These are phyloP conservation scores for Pyrenochaeta sp. DNA, from an alignment of 2,329 filamentous ascomycete species.

Conservation along the genomic window DNA sequence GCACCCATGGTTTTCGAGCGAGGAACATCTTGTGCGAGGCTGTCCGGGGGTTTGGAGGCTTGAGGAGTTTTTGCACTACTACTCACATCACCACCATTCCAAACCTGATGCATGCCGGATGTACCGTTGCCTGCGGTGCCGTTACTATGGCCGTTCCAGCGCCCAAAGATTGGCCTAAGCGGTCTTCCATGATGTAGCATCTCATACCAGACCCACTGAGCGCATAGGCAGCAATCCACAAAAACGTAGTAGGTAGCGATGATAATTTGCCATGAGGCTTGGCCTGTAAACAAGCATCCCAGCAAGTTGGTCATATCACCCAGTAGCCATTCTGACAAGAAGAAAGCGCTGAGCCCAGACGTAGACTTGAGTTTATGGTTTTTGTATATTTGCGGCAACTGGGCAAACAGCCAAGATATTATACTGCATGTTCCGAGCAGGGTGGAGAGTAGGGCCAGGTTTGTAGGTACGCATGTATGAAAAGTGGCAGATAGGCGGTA, in stretches of 20 bases:
- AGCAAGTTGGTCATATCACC: conserved; percentile 71
- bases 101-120: conserved; percentile 41
- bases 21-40: conserved; percentile 29
- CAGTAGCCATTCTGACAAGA: conserved; percentile 71
- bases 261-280: conserved; percentile 72
- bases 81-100: conserved; percentile 28
- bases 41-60: conserved; percentile 13
- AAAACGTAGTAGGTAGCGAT: conserved; percentile 72
- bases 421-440: conserved; percentile 69
- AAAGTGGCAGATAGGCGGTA: conserved; percentile 65
- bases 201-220: conserved; percentile 73
- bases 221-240: conserved; percentile 69
- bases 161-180: conserved; percentile 48
- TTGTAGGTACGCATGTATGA: conserved; percentile 70
- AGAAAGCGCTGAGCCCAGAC: conserved; percentile 70
- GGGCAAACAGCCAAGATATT: conserved; percentile 73
- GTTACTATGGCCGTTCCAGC: conserved; percentile 29
- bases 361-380: conserved; percentile 71
- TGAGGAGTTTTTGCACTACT: conserved; percentile 14
- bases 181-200: conserved; percentile 61
- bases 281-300: conserved; percentile 69
- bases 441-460: conserved; percentile 69
- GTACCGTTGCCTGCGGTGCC: conserved; percentile 20
- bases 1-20: conserved; percentile 44
- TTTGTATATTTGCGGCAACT: conserved; percentile 74